Conservation (phyloP, 2,329 filamentous ascomycete species). For the Cladosporium phlei region DNA sequence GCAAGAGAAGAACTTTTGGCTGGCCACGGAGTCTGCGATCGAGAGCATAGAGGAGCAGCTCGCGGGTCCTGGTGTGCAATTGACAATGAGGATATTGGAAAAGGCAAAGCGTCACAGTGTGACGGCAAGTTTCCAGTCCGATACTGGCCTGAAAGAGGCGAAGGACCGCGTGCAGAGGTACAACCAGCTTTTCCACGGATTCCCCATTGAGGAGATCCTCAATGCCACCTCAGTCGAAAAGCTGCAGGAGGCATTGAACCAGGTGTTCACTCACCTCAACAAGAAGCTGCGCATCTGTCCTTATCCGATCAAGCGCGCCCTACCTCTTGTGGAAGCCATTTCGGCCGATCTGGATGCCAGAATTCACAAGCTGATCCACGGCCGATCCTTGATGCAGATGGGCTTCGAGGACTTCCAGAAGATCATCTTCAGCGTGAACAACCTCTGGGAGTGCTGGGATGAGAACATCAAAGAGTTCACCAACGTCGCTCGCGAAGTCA, state of each 20-base stretch:
- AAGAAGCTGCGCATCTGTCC: slow-evolving; percentile 96
- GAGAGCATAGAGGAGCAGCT: slow-evolving; percentile 89
- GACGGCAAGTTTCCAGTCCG: slow-evolving; percentile 91
- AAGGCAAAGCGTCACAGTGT: slow-evolving; percentile 97
- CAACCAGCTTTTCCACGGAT: slow-evolving; percentile 97
- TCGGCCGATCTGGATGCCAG: slow-evolving; percentile 86
- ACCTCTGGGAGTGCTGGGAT: slow-evolving; percentile 90
- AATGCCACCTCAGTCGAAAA: slow-evolving; percentile 87
- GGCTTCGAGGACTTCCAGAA: slow-evolving; percentile 85
- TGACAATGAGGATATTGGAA: slow-evolving; percentile 92
- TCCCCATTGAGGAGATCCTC: slow-evolving; percentile 88
- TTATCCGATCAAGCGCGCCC: slow-evolving; percentile 85
- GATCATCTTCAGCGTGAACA: slow-evolving; percentile 76
- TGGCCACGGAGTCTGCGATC: slow-evolving; percentile 91
- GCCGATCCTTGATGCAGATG: slow-evolving; percentile 82
- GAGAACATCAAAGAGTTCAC: slow-evolving; percentile 97
- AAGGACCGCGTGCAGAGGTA: slow-evolving; percentile 97
- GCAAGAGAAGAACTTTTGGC: slow-evolving; percentile 98
- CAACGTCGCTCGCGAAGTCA: slow-evolving; percentile 92
- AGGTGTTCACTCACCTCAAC: slow-evolving; percentile 92
- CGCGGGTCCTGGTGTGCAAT: slow-evolving; percentile 76
- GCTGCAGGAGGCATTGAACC: slow-evolving; percentile 78
- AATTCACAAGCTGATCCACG: slow-evolving; percentile 79
- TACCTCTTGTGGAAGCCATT: slow-evolving; percentile 94
- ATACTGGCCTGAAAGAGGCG: slow-evolving; percentile 92